Base-by-base conservation (phyloP, 805 yeast genomes). In the Pichia rugopelliculosa region DNA sequence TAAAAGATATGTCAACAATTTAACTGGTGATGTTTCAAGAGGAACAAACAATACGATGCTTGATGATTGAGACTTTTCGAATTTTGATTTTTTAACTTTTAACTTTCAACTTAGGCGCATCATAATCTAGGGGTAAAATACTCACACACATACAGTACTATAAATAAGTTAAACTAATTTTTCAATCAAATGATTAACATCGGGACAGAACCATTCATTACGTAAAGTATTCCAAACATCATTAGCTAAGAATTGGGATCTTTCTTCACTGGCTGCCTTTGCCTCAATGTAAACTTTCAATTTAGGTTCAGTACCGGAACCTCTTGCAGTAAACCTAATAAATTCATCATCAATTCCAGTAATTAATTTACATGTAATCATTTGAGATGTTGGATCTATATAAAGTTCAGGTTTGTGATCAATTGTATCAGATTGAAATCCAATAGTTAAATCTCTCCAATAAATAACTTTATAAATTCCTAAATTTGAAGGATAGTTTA, bases 301-400 rank as follows among this genome's bases (percentile, higher is more conserved):
- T 62, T 91, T 91, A 3, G 97, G 97, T 63, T 91, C 99, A 0
- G 99, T 91, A 11, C 99, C 99, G 3, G 96, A 87, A 0, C 97
- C 97, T 45, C 99, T 74, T 43, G 87, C 80, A 0, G 98, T 90
- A 59, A 90, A 82, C 33, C 95, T 68, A 2, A 87, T 80, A 20
- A 53, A 54, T 38, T 71, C 76, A 11, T 33, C 50, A 11, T 46
- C 52, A 7, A 45, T 51, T 44, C 22, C 24, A 4, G 42, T 56
- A 24, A 51, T 53, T 21, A 87, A 66, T 22, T 65, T 64, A 1
- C 75, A 82, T 0, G 96, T 89, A 53, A 91, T 81, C 97, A 93
- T 93, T 56, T 93, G 95, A 0, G 96, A 79, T 1, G 70, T 58
- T 0, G 82, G 62, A 50, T 90, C 95, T 1, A 74, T 74, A 0